phyloP scores from a whole-genome alignment of 1,284 basidiomycete genomes.

The Leccinum holopus region DNA sequence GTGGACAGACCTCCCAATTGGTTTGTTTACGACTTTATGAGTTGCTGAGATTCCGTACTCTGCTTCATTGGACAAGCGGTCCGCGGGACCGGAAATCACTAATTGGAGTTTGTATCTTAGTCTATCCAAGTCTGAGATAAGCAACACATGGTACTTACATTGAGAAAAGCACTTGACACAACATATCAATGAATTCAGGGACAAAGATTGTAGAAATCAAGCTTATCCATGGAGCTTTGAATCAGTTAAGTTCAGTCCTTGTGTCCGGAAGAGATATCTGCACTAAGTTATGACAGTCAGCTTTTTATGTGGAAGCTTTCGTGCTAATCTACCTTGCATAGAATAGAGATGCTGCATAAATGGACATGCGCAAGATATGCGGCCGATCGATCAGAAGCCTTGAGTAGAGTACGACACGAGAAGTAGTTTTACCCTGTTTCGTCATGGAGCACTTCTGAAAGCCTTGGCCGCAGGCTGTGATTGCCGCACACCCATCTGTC shows the following conservation, averaged over 20 bases:
- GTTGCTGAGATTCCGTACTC: slow-evolving; percentile 1
- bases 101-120: neutral
- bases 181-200: neutral
- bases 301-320: neutral
- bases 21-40: slow-evolving; percentile 1
- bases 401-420: neutral
- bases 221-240: neutral
- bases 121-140: neutral
- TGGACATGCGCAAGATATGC: neutral
- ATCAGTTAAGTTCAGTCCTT: neutral
- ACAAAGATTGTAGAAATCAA: neutral
- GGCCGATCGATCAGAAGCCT: neutral
- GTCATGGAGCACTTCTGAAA: neutral
- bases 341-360: neutral
- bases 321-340: neutral
- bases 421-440: neutral
- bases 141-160: neutral
- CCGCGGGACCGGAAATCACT: neutral
- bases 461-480: neutral
- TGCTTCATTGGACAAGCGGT: neutral
- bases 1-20: neutral
- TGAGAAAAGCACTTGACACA: neutral
- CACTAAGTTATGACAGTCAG: neutral
- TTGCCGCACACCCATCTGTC: neutral
- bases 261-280: neutral